Evolutionary conservation across 805 yeast species (phyloP).

Genomic region (Candida andamanensis): DNA sequence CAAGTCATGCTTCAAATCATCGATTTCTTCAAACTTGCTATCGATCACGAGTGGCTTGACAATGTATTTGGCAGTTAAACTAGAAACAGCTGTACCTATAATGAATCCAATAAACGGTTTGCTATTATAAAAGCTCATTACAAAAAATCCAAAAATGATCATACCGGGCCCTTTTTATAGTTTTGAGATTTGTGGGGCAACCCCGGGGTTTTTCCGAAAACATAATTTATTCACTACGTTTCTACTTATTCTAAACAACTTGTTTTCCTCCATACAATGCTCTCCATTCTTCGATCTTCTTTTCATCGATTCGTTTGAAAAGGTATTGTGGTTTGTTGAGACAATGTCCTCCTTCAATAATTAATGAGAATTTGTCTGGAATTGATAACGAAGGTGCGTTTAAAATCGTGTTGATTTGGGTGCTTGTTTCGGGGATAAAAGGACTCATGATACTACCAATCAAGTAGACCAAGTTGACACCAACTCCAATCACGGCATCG

Average conservation of each 20-base stretch:
- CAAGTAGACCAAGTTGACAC: conserved; percentile 80
- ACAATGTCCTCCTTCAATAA: conserved; percentile 74
- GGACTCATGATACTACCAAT: conserved; percentile 82
- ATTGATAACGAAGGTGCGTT: conserved; percentile 77
- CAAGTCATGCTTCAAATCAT: conserved; percentile 23
- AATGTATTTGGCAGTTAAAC: conserved; percentile 22
- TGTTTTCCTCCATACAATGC: conserved; percentile 78
- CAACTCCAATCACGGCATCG: conserved; percentile 90
- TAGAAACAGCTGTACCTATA: conserved; percentile 27
- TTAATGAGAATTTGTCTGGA: conserved; percentile 67
- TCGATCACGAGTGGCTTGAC: conserved; percentile 22
- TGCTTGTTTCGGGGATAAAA: conserved; percentile 81
- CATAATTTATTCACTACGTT: neutral
- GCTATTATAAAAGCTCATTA: conserved; percentile 7
- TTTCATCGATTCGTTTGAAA: conserved; percentile 88
- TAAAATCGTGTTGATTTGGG: conserved; percentile 68
- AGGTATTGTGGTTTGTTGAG: conserved; percentile 88
- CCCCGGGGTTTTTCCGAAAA: conserved; percentile 2
- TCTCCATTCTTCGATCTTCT: conserved; percentile 85
- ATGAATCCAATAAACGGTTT: conserved; percentile 18
- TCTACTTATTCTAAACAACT: conserved; percentile 11
- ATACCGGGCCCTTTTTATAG: conserved; percentile 8
- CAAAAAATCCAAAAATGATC: too few relatives aligned
- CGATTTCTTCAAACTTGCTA: conserved; percentile 23
- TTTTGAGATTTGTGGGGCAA: conserved; percentile 1